phyloP scores from a whole-genome alignment of 2,329 filamentous ascomycete species.

The Diaporthe nobilis region DNA sequence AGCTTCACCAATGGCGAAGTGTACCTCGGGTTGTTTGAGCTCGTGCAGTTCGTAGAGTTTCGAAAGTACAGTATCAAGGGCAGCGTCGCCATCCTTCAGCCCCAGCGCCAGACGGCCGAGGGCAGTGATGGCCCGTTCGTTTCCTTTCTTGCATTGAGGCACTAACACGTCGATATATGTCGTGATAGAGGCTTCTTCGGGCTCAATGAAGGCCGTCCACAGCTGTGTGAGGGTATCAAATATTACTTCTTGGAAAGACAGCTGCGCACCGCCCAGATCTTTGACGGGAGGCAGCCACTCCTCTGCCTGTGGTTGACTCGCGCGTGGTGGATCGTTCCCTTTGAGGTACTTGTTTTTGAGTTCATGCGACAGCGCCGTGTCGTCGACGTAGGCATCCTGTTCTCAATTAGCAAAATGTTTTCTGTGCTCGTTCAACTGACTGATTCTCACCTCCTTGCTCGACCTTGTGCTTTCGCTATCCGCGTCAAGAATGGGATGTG shows the following conservation, averaged over 20 bases:
- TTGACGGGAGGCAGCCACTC: slow-evolving; percentile 38
- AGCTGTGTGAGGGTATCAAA: slow-evolving; percentile 63
- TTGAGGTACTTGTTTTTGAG: slow-evolving; percentile 28
- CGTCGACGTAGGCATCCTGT: slow-evolving; percentile 11
- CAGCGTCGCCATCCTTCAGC: slow-evolving; percentile 55
- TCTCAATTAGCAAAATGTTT: slow-evolving; percentile 32
- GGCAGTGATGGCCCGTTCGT: slow-evolving; percentile 84
- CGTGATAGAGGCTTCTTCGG: slow-evolving; percentile 47
- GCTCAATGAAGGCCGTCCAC: slow-evolving; percentile 59
- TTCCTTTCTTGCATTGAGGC: slow-evolving; percentile 81
- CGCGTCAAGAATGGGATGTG: slow-evolving; percentile 17
- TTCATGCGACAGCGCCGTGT: not conserved
- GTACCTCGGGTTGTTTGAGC: slow-evolving; percentile 86
- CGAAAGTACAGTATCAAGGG: slow-evolving; percentile 69
- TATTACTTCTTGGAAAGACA: slow-evolving; percentile 54
- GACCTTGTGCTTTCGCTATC: not conserved
- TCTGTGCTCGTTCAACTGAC: not conserved
- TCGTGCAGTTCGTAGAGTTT: slow-evolving; percentile 85
- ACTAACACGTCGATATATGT: slow-evolving; percentile 74
- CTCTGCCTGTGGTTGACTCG: not conserved
- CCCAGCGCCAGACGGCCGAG: slow-evolving; percentile 83
- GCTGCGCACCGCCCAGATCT: slow-evolving; percentile 8
- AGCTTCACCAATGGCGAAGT: slow-evolving; percentile 92
- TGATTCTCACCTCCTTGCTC: not conserved
- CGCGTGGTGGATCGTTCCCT: not conserved